Evolutionary conservation across 1,284 basidiomycete genomes (phyloP).

Genomic region (Nidula niveotomentosa): DNA sequence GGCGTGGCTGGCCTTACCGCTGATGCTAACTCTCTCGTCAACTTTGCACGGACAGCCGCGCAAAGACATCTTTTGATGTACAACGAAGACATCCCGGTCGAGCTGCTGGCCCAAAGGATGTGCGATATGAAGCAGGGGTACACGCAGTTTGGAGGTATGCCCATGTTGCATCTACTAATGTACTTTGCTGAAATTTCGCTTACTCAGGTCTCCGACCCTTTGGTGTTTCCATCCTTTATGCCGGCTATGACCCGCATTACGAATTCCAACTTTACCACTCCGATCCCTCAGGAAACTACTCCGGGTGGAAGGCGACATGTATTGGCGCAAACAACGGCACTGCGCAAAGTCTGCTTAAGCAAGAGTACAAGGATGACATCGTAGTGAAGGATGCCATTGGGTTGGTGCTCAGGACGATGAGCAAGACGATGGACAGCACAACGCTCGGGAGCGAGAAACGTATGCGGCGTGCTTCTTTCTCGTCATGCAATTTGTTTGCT

Average conservation of each 20-base stretch:
- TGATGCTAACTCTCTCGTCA: conserved; percentile 97
- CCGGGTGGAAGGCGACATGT: conserved; percentile 98
- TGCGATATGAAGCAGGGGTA: conserved; percentile 99
- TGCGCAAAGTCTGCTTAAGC: conserved; percentile 92
- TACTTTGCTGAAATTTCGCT: background rate
- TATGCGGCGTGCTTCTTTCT: conserved; percentile 38
- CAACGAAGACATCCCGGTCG: conserved; percentile 98
- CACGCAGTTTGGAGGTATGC: conserved; percentile 92
- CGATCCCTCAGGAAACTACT: conserved; percentile 98
- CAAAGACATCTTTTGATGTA: conserved; percentile 89
- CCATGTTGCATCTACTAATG: background rate
- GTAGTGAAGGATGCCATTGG: conserved; percentile 89
- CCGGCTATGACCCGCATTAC: conserved; percentile 96
- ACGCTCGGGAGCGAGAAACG: conserved; percentile 94
- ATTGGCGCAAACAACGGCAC: conserved; percentile 97
- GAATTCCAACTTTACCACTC: conserved; percentile 98
- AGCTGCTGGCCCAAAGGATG: conserved; percentile 90
- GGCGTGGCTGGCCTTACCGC: conserved; percentile 97
- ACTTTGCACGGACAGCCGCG: conserved; percentile 90
- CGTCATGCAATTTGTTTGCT: background rate
- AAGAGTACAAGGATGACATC: conserved; percentile 98
- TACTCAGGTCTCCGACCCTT: conserved; percentile 89
- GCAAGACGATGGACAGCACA: conserved; percentile 99
- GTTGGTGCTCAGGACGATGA: conserved; percentile 92
- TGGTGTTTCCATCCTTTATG: conserved; percentile 95